Conservation (phyloP, 257 asterid genomes). For the Plectranthus barbatus region DNA sequence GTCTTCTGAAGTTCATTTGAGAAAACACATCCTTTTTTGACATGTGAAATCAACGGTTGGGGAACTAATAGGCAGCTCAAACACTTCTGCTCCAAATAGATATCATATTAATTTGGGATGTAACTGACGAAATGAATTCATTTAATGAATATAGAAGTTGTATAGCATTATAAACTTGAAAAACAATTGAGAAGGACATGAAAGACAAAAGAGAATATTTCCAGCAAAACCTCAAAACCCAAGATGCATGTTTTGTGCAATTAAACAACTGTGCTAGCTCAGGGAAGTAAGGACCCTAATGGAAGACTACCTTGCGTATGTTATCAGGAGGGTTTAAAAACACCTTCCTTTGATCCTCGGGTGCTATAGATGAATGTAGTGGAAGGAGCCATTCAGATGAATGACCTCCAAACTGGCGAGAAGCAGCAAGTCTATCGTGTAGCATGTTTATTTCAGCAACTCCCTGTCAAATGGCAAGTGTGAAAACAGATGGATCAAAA, state of each 20-base stretch:
- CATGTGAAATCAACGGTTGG: neutral
- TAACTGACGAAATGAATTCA: neutral
- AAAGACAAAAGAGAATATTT: neutral
- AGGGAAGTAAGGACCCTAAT: neutral
- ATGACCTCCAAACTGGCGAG: conserved; percentile 69
- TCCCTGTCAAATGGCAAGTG: conserved; percentile 48
- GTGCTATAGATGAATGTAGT: conserved; percentile 85
- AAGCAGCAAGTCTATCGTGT: conserved; percentile 65
- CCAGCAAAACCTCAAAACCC: neutral
- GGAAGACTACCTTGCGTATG: conserved; percentile 68
- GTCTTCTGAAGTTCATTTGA: neutral
- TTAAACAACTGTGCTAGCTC: conserved; percentile 2
- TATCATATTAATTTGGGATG: neutral
- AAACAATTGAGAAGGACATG: neutral
- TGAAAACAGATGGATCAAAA: neutral
- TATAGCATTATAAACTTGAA: neutral
- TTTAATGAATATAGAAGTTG: neutral
- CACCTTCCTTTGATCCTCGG: conserved; percentile 89
- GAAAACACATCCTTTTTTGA: neutral
- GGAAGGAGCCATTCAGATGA: conserved; percentile 96
- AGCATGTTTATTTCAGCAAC: conserved; percentile 81
- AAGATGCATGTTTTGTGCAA: neutral
- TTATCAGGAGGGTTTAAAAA: conserved; percentile 77
- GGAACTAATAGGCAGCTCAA: neutral
- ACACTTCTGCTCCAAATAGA: neutral